Conservation (phyloP, 2,329 filamentous ascomycete species). For the Verticillium longisporum region DNA sequence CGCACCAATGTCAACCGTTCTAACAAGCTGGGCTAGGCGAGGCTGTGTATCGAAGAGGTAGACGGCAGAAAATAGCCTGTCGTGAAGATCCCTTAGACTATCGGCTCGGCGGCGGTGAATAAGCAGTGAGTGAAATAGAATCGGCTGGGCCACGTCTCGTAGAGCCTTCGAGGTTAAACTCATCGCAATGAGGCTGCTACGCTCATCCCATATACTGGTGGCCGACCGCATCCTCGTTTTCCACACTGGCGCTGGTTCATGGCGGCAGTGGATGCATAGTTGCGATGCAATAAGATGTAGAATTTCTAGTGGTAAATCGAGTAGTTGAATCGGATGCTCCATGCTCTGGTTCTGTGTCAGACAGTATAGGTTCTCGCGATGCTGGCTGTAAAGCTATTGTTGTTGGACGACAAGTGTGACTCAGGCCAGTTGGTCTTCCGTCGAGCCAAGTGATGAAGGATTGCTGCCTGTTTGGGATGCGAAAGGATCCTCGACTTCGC, state of each 20-base stretch:
- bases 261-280: neutral
- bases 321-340: neutral
- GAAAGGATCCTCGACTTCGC: too few species aligned
- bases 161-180: neutral
- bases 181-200: neutral
- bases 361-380: too few species aligned
- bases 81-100: neutral
- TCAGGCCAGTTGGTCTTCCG: too few species aligned
- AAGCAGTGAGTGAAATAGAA: neutral
- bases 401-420: too few species aligned
- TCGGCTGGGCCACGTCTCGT: neutral
- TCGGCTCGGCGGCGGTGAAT: neutral
- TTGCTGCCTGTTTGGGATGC: too few species aligned
- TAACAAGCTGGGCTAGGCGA: neutral
- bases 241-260: neutral
- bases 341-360: too few species aligned
- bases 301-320: neutral
- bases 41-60: neutral
- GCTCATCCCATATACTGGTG: neutral
- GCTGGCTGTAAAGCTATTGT: too few species aligned
- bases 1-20: neutral
- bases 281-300: neutral
- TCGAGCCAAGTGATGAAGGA: too few species aligned
- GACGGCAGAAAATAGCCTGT: neutral
- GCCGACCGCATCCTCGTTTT: neutral